Evolutionary conservation across 306 rosid species (phyloP), one percentile per base, ranked within the genome.

Genomic region (Vicia faba): DNA sequence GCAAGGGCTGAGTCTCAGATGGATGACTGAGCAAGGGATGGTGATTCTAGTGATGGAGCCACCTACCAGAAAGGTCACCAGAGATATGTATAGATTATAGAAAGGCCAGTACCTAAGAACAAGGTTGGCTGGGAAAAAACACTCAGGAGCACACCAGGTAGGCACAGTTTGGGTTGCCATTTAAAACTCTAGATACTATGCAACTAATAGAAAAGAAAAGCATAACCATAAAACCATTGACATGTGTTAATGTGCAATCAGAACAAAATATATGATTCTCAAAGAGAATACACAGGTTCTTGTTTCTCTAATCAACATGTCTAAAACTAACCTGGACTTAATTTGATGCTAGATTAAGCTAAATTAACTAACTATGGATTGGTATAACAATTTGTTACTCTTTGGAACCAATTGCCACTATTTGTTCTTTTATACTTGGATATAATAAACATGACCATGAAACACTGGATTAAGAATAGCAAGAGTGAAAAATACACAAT

Each of bases 401-500:
- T 53, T 14, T 18, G 54, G 67, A 5, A 69, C 57, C 26, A 38
- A 43, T 69, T 19, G 43, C 44, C 38, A 31, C 46, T 51, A 61
- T 3, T 20, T 61, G 62, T 75, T 51, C 19, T 15, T 26, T 45
- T 63, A 69, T 25, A 11, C 35, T 33, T 7, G 1, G 48, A 59
- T 20, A 55, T 35, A 69, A 53, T 43, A 72, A 61, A 53, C 23
- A 45, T 15, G n/a, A 61, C 26, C 7, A 20, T 35, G 28, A 75
- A 59, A 44, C 73, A 50, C 29, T 29, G 18, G 11, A 36, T 38
- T 56, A 33, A 48, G 33, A 26, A 62, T 31, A 45, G 65, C 40
- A 29, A 14, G 14, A 19, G 59, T 53, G 70, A 60, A 59, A 72
- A 56, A 13, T 53, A 72, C 31, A 39, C 38, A 1, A 56, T 63